A percentile compares a stretch with the other conserved stretches of the same genome.
Conservation (phyloP, 768 basidiomycete species). For the Russula vinacea region DNA sequence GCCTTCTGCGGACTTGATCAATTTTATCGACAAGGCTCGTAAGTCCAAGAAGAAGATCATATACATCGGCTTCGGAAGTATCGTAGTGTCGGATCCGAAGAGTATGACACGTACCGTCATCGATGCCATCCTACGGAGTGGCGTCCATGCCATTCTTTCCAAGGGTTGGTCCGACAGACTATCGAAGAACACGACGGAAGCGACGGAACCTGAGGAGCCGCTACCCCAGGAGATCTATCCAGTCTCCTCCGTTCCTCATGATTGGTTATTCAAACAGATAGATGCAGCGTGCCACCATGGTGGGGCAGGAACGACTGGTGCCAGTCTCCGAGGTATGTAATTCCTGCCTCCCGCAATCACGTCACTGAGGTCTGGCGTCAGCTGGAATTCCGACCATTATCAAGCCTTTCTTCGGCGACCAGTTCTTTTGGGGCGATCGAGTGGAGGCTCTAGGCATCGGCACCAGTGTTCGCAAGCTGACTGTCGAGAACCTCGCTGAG, state of each 20-base stretch:
- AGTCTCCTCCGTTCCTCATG: constrained; percentile 85
- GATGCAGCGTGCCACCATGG: constrained; percentile 99
- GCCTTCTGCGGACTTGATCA: constrained; percentile 73
- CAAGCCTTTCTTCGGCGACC: constrained; percentile 96
- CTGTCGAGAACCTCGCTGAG: constrained; percentile 69
- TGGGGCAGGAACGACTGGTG: constrained; percentile 94
- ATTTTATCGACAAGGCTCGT: constrained; percentile 81
- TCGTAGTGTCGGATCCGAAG: constrained; percentile 93
- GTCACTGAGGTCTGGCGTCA: constrained; percentile 34
- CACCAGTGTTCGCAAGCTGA: constrained; percentile 81
- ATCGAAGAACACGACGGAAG: constrained; percentile 54
- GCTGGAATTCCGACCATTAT: constrained; percentile 95
- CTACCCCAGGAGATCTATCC: constrained; percentile 78
- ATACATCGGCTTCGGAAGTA: constrained; percentile 97
- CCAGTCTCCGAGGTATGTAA: constrained; percentile 79
- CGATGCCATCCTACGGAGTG: constrained; percentile 82
- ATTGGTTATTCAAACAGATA: constrained; percentile 92
- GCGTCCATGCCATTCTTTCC: constrained; percentile 88
- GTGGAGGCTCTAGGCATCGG: constrained; percentile 97
- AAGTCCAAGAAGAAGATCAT: constrained; percentile 81
- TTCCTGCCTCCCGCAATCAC: neutral
- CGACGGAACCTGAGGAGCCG: constrained; percentile 61
- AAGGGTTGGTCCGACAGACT: constrained; percentile 98
- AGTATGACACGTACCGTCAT: constrained; percentile 89
- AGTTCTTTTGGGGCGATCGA: constrained; percentile 96